phyloP scores from a whole-genome alignment of 2,329 filamentous ascomycete genomes.

The Ampelomyces quisqualis region DNA sequence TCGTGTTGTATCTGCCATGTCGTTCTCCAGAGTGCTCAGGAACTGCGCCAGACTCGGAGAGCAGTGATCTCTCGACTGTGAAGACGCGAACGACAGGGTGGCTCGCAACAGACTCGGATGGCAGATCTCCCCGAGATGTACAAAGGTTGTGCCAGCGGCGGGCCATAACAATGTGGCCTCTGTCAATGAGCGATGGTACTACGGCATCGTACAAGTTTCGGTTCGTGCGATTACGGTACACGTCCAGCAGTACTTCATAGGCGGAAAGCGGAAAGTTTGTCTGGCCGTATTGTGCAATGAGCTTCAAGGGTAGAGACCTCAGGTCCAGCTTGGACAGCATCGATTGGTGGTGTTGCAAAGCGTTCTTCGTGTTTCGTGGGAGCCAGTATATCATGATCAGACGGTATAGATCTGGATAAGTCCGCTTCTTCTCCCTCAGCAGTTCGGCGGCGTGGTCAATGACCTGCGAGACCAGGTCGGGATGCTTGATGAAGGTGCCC shows the following conservation, averaged over 20 bases:
- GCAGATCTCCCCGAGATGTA: slow-evolving; percentile 39
- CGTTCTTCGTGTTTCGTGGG: slow-evolving; percentile 14
- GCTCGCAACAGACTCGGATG: slow-evolving; percentile 35
- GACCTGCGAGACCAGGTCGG: slow-evolving; percentile 40
- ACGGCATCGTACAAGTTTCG: slow-evolving; percentile 47
- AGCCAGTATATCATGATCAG: slow-evolving; percentile 48
- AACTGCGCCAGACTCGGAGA: slow-evolving; percentile 6
- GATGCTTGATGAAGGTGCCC: slow-evolving; percentile 47
- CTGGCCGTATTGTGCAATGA: slow-evolving; percentile 15
- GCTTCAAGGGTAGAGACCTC: slow-evolving; percentile 28
- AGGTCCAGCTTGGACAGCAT: slow-evolving; percentile 28
- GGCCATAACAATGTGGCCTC: slow-evolving; percentile 24
- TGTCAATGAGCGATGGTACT: slow-evolving; percentile 38
- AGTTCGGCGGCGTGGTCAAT: slow-evolving; percentile 47
- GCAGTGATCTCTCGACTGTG: slow-evolving; percentile 26
- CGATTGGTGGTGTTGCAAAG: slow-evolving; percentile 28
- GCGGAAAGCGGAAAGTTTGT: slow-evolving; percentile 15
- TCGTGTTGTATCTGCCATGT: slow-evolving; percentile 26
- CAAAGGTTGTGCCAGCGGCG: slow-evolving; percentile 48
- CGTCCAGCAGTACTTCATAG: slow-evolving; percentile 34
- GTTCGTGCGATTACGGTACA: slow-evolving; percentile 44
- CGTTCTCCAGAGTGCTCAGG: slow-evolving; percentile 8
- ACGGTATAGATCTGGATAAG: slow-evolving; percentile 46
- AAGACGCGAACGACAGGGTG: slow-evolving; percentile 33
- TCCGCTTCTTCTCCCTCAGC: slow-evolving; percentile 40